Evolutionary conservation across 192 early-diverging fungal species (phyloP), one percentile per base, ranked within the genome.

Genomic region (Coemansia sp.): DNA sequence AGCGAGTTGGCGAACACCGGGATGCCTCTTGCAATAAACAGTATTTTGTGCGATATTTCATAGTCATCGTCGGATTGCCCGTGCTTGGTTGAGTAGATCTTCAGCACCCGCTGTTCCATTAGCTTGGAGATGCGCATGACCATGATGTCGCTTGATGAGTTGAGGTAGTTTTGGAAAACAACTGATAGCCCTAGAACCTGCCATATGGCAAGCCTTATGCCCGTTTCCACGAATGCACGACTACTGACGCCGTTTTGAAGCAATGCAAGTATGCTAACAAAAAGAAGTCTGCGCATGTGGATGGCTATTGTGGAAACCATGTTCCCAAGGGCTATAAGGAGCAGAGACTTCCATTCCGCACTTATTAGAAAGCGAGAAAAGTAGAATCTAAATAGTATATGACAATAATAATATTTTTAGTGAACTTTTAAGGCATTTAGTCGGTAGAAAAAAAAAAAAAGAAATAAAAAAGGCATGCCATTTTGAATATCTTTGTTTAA

Each of bases 221-320:
- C 37, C 9, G 39, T 9, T 2, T 40, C 15, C 15, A 15, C 7
- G 8, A 40, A 41, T 8, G 7, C n/a, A 6, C 39, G 37, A 12
- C 5, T 40, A 37, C 5, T 41, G 39, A 18, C 39, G 39, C 13
- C 13, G 1, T 39, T 59, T 8, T 59, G 32, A 5, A 59, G 16
- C n/a, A 16, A 59, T 22, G 13, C 57, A 16, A 59, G 57, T n/a
- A 59, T 59, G 39, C 26, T 22, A 41, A 59, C 16, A 15, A 59
- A 59, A 8, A 41, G 16, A 1, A 59, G 37, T 16, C 57, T 5
- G 8, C 57, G 57, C 2, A 12, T 39, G 39, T 59, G 37, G 4
- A 41, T 59, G 26, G 37, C 57, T 7, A 39, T 13, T 37, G 8
- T 39, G 7, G 57, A 16, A 15, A 59, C 6, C 15, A 40, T 22